These are phyloP conservation scores for Peniophora sp. DNA, from an alignment of 1,284 basidiomycete genomes.

Conservation along the genomic window DNA sequence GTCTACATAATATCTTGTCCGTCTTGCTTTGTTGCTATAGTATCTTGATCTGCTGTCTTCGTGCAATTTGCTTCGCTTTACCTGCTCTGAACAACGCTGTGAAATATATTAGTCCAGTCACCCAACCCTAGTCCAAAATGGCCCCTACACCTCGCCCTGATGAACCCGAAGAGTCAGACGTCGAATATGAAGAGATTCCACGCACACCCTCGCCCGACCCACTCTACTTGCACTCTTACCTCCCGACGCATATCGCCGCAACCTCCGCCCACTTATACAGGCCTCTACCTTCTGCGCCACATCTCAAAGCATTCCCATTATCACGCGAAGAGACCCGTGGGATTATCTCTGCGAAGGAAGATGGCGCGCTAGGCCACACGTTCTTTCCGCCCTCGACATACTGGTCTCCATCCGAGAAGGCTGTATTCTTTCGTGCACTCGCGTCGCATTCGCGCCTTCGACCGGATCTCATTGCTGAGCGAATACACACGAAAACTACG, in stretches of 20 bases:
- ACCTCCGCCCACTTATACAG: conserved; percentile 1
- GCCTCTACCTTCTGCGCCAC: too few species aligned
- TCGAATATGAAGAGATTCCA: background rate
- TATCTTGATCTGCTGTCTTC: too few species aligned
- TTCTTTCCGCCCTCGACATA: conserved; percentile 36
- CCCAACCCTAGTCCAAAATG: too few species aligned
- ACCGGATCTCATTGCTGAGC: conserved; percentile 65
- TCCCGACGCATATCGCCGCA: conserved; percentile 5
- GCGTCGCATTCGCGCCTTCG: conserved; percentile 55
- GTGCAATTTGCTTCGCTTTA: too few species aligned
- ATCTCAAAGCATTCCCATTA: too few species aligned
- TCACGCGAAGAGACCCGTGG: too few species aligned
- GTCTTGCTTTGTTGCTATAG: too few species aligned
- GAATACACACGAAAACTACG: conserved; percentile 52
- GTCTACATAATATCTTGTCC: too few species aligned
- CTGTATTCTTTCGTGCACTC: conserved; percentile 62
- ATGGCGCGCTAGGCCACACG: conserved; percentile 21
- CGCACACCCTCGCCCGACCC: background rate
- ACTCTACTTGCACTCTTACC: conserved; percentile 1
- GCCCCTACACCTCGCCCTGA: too few species aligned
- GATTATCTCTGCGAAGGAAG: background rate
- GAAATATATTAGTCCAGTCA: too few species aligned
- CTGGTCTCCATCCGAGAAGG: conserved; percentile 65
- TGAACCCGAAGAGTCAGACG: background rate
- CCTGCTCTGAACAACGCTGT: too few species aligned